A percentile compares a stretch with the other conserved stretches of the same genome.
Conservation (phyloP, 2,329 filamentous ascomycete species). For the Zalaria obscura region DNA sequence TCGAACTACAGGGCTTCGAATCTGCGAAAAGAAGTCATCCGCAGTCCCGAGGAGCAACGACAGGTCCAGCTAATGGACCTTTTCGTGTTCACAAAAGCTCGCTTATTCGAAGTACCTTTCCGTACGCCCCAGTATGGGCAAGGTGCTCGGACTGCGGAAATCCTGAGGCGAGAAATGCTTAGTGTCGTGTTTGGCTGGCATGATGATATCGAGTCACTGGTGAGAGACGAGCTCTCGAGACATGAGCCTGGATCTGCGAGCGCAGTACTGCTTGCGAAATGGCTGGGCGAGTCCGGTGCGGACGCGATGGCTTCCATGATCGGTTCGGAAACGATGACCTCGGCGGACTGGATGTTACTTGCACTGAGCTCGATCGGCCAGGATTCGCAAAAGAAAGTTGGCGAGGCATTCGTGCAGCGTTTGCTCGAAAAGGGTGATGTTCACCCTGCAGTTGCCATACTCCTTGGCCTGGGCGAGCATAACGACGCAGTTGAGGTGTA, state of each 20-base stretch:
- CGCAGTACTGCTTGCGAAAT: slow-evolving; percentile 75
- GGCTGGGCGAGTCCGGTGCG: slow-evolving; percentile 74
- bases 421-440: slow-evolving; percentile 81
- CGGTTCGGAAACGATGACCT: slow-evolving; percentile 72
- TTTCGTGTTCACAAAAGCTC: slow-evolving; percentile 71
- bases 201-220: slow-evolving; percentile 63
- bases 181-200: slow-evolving; percentile 93
- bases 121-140: slow-evolving; percentile 46
- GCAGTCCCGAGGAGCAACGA: slow-evolving; percentile 57
- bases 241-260: slow-evolving; percentile 62
- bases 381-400: slow-evolving; percentile 73
- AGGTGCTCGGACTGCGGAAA: slow-evolving; percentile 40
- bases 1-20: slow-evolving; percentile 44
- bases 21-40: slow-evolving; percentile 65
- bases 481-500: slow-evolving; percentile 96
- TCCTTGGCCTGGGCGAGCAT: slow-evolving; percentile 81
- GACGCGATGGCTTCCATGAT: slow-evolving; percentile 68
- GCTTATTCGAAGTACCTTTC: slow-evolving; percentile 72
- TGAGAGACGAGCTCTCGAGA: slow-evolving; percentile 69
- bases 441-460: slow-evolving; percentile 81
- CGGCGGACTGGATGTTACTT: slow-evolving; percentile 92
- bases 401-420: slow-evolving; percentile 78
- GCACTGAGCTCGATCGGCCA: slow-evolving; percentile 75
- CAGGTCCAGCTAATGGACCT: slow-evolving; percentile 52
- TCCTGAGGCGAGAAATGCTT: slow-evolving; percentile 81